phyloP scores from a whole-genome alignment of 352 stramenopile genomes.

The Phytophthora meadii region DNA sequence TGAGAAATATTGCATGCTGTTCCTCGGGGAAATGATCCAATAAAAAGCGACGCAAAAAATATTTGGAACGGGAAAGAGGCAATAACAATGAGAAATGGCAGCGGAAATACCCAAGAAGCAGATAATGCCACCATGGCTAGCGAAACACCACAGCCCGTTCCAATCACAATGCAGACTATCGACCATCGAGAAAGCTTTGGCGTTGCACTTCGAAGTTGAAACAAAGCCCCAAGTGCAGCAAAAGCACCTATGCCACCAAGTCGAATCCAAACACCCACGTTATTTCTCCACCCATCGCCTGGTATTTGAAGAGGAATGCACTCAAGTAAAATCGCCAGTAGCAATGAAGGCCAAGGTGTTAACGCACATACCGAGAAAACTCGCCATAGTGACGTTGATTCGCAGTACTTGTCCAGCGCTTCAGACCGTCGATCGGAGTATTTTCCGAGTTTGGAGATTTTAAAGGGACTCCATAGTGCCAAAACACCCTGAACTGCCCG shows the following conservation, averaged over 20 bases:
- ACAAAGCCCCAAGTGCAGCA: background rate
- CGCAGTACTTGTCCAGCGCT: background rate
- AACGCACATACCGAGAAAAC: constrained; percentile 1
- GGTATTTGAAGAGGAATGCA: constrained; percentile 15
- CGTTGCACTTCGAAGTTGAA: constrained; percentile 7
- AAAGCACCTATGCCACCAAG: background rate
- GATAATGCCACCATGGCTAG: background rate
- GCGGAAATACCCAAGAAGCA: constrained; percentile 3
- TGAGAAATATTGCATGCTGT: background rate
- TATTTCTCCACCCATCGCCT: constrained; percentile 12
- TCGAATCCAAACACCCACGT: constrained; percentile 18
- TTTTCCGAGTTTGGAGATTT: constrained; percentile 9
- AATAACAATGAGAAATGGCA: constrained; percentile 9
- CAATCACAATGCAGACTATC: background rate
- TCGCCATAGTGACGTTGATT: background rate
- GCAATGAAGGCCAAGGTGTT: constrained; percentile 2
- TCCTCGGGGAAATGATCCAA: background rate
- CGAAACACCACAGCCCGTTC: constrained; percentile 2
- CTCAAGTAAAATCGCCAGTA: constrained; percentile 10
- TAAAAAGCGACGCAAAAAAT: constrained; percentile 1
- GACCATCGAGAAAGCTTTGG: background rate
- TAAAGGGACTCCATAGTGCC: background rate
- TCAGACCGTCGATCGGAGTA: constrained; percentile 6
- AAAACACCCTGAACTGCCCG: too few species aligned
- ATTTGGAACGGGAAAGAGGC: background rate